phyloP scores from a whole-genome alignment of 1,284 basidiomycete species.

The Porphyrellus sp. region DNA sequence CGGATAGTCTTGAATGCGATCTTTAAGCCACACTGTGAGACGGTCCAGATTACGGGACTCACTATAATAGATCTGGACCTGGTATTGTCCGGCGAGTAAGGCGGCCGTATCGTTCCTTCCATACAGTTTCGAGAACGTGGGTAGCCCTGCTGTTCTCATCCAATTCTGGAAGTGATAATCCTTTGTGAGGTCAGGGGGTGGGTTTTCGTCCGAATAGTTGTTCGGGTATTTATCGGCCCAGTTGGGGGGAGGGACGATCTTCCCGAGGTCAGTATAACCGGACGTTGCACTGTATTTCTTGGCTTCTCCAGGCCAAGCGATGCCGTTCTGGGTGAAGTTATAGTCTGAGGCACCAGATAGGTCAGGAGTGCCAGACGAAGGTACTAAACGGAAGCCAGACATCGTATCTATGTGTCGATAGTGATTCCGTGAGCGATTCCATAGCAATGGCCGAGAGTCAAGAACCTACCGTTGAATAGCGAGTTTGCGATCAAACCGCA shows the following conservation, averaged over 20 bases:
- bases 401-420: constrained; percentile 65
- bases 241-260: constrained; percentile 91
- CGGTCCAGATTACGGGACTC: constrained; percentile 32
- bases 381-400: constrained; percentile 57
- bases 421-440: background rate
- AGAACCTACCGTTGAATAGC: constrained; percentile 83
- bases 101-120: constrained; percentile 82
- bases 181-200: constrained; percentile 71
- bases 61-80: constrained; percentile 83
- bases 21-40: constrained; percentile 9
- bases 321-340: constrained; percentile 75
- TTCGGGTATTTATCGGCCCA: constrained; percentile 75
- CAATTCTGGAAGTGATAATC: constrained; percentile 99
- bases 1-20: constrained; percentile 74
- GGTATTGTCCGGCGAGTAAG: constrained; percentile 76
- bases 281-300: constrained; percentile 80
- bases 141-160: constrained; percentile 98
- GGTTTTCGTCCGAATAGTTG: constrained; percentile 65
- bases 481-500: constrained; percentile 98
- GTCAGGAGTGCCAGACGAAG: background rate
- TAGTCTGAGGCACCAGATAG: constrained; percentile 56
- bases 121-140: constrained; percentile 95
- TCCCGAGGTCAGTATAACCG: constrained; percentile 44
- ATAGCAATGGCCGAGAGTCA: background rate
- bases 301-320: constrained; percentile 92